Evolutionary conservation across 2,329 filamentous ascomycete species (phyloP), one percentile per base, ranked within the genome.

Genomic region (Colletotrichum karsti): DNA sequence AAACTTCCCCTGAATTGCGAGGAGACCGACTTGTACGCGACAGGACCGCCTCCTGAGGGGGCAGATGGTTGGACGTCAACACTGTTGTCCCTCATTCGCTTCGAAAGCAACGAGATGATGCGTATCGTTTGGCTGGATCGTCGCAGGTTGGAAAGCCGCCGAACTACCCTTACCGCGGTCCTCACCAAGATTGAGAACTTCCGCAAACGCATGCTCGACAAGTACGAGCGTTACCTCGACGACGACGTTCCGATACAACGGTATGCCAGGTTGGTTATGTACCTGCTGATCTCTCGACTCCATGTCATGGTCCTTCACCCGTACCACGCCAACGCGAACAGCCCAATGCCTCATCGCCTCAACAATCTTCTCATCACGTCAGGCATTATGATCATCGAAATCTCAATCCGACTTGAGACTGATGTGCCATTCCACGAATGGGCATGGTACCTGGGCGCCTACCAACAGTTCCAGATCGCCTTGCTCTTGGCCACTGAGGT

Each of bases 61-160:
- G 81, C 81, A 13, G 82, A 85, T 18, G 76, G 81, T 42, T 94
- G 90, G 84, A 93, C 92, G 0, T 88, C 91, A 46, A 89, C 89
- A 76, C 91, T 92, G 3, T 83, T 93, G 33, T 82, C 87, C 2
- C 83, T 91, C 8, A 91, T 94, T 72, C 87, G 92, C 1, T 91
- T 93, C 70, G 91, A 94, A 75, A 88, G 89, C 75, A 90, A 89
- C 73, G 91, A 94, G 77, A 91, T 94, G 85, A 89, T 90, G 78
- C 88, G 92, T 13, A 83, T 86, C 61, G 83, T 93, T 55, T 93
- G 91, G 90, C 80, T 86, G n/a, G 91, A 94, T 74, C 84, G 92
- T 46, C 84, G 89, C 24, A 86, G 88, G 60, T 80, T 93, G 12
- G 90, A 93, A 72, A 83, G 82, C 55, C 86, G 87, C 72, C 87